Evolutionary conservation across 257 asterid species (phyloP), one percentile per base, ranked within the genome.

Genomic region (Solanum pinnatisectum): DNA sequence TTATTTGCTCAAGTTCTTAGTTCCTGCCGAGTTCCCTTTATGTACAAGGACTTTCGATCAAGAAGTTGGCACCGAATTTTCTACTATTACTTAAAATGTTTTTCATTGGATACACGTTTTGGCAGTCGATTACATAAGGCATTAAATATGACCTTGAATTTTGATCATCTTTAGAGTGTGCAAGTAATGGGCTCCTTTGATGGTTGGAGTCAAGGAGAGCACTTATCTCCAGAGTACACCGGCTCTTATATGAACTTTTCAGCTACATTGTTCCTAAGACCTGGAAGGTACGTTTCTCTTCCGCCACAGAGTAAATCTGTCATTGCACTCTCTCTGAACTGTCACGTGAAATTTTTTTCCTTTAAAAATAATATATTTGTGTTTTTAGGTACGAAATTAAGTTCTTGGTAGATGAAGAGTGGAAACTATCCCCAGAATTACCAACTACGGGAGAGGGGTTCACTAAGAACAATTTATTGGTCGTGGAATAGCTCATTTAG

Each of bases 111-210:
- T 82, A 30, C 85, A 30, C 20, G 7, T 39, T 81, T 46, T 81
- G 68, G 68, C 52, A 37, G 56, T 36, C 42, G 3, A 46, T 13
- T 30, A 49, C n/a, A 52, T 90, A 49, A 83, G 63, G 56, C 25
- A 44, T 86, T 79, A 35, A 56, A 84, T 73, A 35, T 77, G 27
- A n/a, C n/a, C 22, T 30, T 82, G 68, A 76, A 46, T 71, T 49
- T 84, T 83, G 27, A 42, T 89, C 35, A 16, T 84, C 87, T 86
- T 84, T 89, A 97, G 98, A 94, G 95, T 77, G 98, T 97, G 88
- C 96, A 95, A 93, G 98, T 97, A 63, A 94, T 97, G 98, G 98
- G 98, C 35, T 97, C 98, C 20, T 97, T 96, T 86, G 97, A 97
- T 87, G 96, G 97, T 49, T 97, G 99, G 99, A 93, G 92, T 86